A percentile compares a stretch with the other conserved stretches of the same genome.
Evolutionary conservation across 306 rosid species (phyloP).

Genomic region (Ammopiptanthus mongolicus): DNA sequence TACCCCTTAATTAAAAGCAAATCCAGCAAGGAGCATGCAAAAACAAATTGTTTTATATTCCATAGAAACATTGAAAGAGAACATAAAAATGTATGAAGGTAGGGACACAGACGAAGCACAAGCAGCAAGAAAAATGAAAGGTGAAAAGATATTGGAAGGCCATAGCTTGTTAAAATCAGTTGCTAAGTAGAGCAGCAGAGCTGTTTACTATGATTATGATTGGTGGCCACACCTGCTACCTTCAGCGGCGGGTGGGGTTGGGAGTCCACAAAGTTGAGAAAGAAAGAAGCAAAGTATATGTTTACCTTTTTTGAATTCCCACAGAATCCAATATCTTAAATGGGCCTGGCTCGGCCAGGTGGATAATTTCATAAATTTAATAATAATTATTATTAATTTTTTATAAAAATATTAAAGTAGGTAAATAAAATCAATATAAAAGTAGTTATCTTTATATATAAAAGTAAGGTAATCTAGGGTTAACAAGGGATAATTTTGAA

Average conservation of each 20-base stretch:
- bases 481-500: too few species aligned
- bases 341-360: background rate
- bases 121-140: background rate
- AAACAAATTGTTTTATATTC: background rate
- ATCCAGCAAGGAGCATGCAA: background rate
- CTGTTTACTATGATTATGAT: background rate
- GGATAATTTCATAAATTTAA: too few species aligned
- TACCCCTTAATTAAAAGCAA: background rate
- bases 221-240: background rate
- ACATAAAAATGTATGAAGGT: background rate
- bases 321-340: background rate
- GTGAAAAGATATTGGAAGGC: background rate
- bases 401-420: too few species aligned
- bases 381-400: too few species aligned
- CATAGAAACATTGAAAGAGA: background rate
- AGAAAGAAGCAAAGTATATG: background rate
- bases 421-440: too few species aligned
- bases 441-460: too few species aligned
- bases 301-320: background rate
- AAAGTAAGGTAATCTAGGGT: too few species aligned
- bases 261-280: background rate
- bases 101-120: background rate
- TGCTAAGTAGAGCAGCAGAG: background rate
- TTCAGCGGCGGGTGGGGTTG: constrained; percentile 7
- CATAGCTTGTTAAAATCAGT: background rate